phyloP scores from a whole-genome alignment of 78 protist species.

The Chrysochromulina tobinii region DNA sequence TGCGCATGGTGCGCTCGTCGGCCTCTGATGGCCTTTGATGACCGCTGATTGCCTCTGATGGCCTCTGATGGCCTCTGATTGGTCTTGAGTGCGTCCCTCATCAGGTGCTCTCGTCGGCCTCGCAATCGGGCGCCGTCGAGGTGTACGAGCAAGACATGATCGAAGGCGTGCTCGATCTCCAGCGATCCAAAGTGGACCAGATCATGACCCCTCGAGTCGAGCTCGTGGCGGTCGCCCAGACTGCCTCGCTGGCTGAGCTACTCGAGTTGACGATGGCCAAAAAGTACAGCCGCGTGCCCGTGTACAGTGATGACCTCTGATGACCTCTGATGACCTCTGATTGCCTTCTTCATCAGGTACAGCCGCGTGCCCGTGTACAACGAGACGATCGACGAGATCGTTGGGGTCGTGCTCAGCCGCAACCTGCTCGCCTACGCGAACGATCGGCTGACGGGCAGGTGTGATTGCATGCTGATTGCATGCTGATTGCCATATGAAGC shows the following conservation, averaged over 20 bases:
- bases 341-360: neutral
- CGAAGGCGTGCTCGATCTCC: slow-evolving; percentile 20
- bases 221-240: neutral
- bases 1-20: no score
- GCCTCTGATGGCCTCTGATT: no score
- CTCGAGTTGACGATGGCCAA: neutral
- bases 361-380: neutral
- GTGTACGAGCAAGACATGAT: neutral
- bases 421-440: neutral
- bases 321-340: no score
- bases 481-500: no score
- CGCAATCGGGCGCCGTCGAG: neutral
- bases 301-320: neutral
- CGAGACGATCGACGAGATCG: neutral
- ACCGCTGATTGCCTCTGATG: no score
- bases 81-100: no score
- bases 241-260: neutral
- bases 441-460: no score
- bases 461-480: no score
- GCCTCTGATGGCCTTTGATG: no score
- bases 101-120: no score
- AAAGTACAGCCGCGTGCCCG: neutral
- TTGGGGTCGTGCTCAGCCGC: neutral
- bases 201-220: neutral
- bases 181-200: neutral